phyloP scores from a whole-genome alignment of 768 basidiomycete species.

The Suillus placidus region DNA sequence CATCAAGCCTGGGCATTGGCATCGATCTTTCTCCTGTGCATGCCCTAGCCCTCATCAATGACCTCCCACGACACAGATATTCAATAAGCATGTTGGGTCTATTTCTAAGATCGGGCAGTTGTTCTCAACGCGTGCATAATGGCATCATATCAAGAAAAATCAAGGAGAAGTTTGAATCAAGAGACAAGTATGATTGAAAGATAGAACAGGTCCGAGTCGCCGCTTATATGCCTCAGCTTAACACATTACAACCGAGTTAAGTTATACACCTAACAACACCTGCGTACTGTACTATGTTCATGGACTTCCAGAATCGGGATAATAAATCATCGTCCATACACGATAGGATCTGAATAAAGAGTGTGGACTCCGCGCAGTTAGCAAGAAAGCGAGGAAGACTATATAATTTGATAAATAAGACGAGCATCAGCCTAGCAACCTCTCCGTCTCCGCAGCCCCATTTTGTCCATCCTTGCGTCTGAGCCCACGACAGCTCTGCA shows the following conservation, averaged over 20 bases:
- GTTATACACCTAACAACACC: neutral
- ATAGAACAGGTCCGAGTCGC: too few relatives aligned
- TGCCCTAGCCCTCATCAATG: neutral
- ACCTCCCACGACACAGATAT: neutral
- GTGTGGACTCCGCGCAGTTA: neutral
- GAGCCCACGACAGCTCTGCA: slow-evolving; percentile 15
- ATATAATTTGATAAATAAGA: neutral
- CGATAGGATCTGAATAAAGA: neutral
- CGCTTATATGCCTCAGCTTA: neutral
- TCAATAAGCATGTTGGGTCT: neutral
- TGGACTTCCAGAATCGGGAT: neutral
- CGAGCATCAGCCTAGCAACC: slow-evolving; percentile 22
- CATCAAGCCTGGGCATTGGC: neutral
- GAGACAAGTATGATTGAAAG: neutral
- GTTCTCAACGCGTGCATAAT: neutral
- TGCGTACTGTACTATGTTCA: neutral
- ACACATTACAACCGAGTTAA: neutral
- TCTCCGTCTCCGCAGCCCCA: neutral
- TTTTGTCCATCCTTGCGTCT: slow-evolving; percentile 1
- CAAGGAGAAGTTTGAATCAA: neutral
- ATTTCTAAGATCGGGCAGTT: neutral
- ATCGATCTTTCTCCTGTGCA: neutral
- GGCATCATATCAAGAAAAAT: neutral
- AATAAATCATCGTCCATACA: neutral
- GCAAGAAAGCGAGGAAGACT: too few relatives aligned